Conservation (phyloP, 2,329 filamentous ascomycete genomes). For the Sclerotinia glacialis region DNA sequence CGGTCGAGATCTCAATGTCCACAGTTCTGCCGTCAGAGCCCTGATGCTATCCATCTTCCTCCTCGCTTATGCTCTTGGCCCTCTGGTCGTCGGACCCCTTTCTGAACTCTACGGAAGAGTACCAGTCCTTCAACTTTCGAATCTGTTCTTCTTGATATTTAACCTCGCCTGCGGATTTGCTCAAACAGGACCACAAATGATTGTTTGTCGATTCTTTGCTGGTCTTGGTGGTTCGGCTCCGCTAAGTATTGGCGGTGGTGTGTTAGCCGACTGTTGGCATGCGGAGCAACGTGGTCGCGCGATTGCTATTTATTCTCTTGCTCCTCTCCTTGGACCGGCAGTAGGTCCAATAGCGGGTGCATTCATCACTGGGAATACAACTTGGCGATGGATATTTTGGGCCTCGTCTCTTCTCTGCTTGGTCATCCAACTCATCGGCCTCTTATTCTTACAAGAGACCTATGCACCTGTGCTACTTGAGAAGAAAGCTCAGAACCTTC, state of each 20-base stretch:
- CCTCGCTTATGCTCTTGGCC: slow-evolving; percentile 44
- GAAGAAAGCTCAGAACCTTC: slow-evolving; percentile 45
- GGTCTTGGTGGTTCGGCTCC: slow-evolving; percentile 50
- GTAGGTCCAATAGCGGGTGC: slow-evolving; percentile 50
- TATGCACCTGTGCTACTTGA: slow-evolving; percentile 49
- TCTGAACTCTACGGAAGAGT: slow-evolving; percentile 50
- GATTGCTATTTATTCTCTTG: slow-evolving; percentile 39
- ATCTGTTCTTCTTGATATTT: slow-evolving; percentile 52
- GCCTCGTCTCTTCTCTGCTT: slow-evolving; percentile 45
- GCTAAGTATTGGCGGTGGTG: slow-evolving; percentile 46
- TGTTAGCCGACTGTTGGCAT: slow-evolving; percentile 47
- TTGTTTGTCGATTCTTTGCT: slow-evolving; percentile 47
- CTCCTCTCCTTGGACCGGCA: slow-evolving; percentile 37
- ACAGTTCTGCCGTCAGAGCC: slow-evolving; percentile 46
- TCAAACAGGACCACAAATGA: slow-evolving; percentile 44
- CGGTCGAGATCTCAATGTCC: slow-evolving; percentile 52
- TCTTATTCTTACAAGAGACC: slow-evolving; percentile 47
- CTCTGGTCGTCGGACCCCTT: slow-evolving; percentile 58
- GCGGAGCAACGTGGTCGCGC: slow-evolving; percentile 48
- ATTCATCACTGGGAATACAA: slow-evolving; percentile 46
- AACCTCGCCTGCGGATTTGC: slow-evolving; percentile 52
- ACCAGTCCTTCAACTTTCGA: slow-evolving; percentile 45
- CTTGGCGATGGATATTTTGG: slow-evolving; percentile 56
- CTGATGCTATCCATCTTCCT: slow-evolving; percentile 48
- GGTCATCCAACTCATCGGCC: slow-evolving; percentile 45